Evolutionary conservation across 306 rosid species (phyloP).

Genomic region (Macrotyloma uniflorum): DNA sequence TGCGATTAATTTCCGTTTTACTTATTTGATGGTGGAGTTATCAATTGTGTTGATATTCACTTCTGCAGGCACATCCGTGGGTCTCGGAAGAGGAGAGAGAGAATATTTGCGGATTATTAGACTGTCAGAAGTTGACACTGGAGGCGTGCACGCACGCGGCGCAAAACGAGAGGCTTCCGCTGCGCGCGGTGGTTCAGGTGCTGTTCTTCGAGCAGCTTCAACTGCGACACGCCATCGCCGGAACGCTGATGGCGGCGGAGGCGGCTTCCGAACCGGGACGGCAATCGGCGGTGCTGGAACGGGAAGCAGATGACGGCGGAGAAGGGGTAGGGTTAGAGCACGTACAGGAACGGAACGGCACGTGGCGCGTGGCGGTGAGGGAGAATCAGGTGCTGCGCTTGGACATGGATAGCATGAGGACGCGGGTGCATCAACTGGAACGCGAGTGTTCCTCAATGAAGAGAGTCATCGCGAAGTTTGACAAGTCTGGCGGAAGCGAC

Average conservation of each 20-base stretch:
- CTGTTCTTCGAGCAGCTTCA: conserved; percentile 97
- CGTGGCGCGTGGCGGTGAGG: conserved; percentile 84
- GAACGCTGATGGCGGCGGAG: conserved; percentile 70
- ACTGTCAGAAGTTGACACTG: conserved; percentile 83
- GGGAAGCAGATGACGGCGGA: conserved; percentile 30
- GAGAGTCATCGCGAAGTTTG: conserved; percentile 72
- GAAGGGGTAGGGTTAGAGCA: conserved; percentile 35
- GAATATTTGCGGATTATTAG: conserved; percentile 70
- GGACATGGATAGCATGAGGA: conserved; percentile 99
- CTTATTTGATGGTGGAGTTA: not conserved
- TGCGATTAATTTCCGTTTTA: not conserved
- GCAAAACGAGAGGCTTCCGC: conserved; percentile 92
- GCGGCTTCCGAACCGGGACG: conserved; percentile 46
- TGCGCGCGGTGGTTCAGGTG: conserved; percentile 89
- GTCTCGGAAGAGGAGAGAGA: conserved; percentile 76
- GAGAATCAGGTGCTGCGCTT: conserved; percentile 96
- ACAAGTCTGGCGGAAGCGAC: conserved; percentile 46
- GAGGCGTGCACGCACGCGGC: conserved; percentile 99
- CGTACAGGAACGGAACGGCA: conserved; percentile 44
- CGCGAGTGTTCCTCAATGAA: conserved; percentile 94
- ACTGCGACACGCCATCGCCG: conserved; percentile 93
- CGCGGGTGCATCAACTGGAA: conserved; percentile 95
- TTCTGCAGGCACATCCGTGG: conserved; percentile 82
- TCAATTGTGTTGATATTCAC: not conserved
- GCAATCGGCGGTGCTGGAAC: conserved; percentile 49